Base-by-base conservation (phyloP, 371 early-diverging fungal species). In the Synchytrium microbalum region DNA sequence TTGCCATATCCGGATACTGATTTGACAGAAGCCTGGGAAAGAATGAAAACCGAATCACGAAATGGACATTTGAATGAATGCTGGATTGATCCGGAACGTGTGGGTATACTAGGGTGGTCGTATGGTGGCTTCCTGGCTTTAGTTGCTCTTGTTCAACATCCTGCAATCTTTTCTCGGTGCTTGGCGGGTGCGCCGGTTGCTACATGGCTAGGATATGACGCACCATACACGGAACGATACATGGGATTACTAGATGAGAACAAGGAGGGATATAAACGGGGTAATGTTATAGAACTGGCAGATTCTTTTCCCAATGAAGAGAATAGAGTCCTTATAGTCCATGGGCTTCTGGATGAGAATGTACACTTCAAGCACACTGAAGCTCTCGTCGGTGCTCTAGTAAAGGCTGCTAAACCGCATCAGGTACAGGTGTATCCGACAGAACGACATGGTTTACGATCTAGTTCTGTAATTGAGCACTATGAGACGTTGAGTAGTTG, bases 291-390 rank as follows among this genome's bases (percentile, higher is more conserved):
- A 24, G 68, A 74, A 28, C 78, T 77, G 70, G 73, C 76, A 0
- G 70, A 80, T 3, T 64, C 67, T n/a, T 86, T 88, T 66, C 88
- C 88, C 0, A 79, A 87, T 57, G 67, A 69, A 85, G 84, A 82
- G 25, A 81, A 86, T 65, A 79, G 90, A 0, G 67, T 91, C 23
- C 60, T 91, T 31, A 74, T 91, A 56, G 88, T 81, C 0, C 92
- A 91, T 68, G 92, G 92, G 0, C 69, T 85, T 53, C 84, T 86
- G 62, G 92, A 92, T 69, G 90, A 92, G 67, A 92, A 92, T 70
- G 92, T 92, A 1, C 90, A 90, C 69, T 85, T 86, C 60, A 77
- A 74, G 54, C 81, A 90, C 69, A 83, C 88, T 0, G 83, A 86
- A 56, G 26, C 69, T 27, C 67, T 90, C 56, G 81, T 85, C 0